Evolutionary conservation across 2,329 filamentous ascomycete species (phyloP), one percentile per base, ranked within the genome.

Genomic region (Aspergillus quadricinctus): DNA sequence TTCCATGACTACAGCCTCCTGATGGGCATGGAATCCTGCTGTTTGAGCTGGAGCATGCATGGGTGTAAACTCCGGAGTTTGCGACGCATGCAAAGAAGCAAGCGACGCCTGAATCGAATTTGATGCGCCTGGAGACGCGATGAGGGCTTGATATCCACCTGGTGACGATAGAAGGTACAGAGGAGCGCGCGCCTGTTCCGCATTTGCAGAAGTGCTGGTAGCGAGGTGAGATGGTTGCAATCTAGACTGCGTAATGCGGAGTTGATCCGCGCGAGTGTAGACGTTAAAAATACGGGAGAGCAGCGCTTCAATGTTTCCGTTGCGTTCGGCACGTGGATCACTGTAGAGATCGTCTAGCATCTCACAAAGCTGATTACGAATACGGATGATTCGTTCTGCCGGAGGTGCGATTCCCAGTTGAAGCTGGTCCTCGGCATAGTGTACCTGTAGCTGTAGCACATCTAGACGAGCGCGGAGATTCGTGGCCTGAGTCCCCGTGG

Each of bases 91-190:
- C 31, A 62, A 43, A 25, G 58, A 58, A 10, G 56, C 52, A 19
- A 64, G 43, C 3, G 59, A 55, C 1, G 58, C 37, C 25, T 59
- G 63, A 10, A 63, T 50, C 0, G 57, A 48, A 17, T 60, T 73
- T 1, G 65, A 63, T 45, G 69, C 71, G 27, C 67, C 58, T 11
- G 76, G 74, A 5, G 77, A 73, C 46, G 76, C 70, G 1, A 80
- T 61, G 10, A 80, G 59, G 8, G 75, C 77, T 54, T 79, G 74
- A 29, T 76, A 77, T 1, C 78, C 78, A 40, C 66, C 64, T 10
- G 77, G 76, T 5, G 75, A 75, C 1, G 76, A 77, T 10, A 80
- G 67, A 6, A 80, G 64, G 57, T 78, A 80, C 40, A 76, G 62
- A 21, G 64, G 61, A 21, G 67, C 58, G 10, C 48, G 53, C 9